A percentile compares a stretch with the other conserved stretches of the same genome.
phyloP scores from a whole-genome alignment of 768 basidiomycete species.

The Lentinula detonsa region DNA sequence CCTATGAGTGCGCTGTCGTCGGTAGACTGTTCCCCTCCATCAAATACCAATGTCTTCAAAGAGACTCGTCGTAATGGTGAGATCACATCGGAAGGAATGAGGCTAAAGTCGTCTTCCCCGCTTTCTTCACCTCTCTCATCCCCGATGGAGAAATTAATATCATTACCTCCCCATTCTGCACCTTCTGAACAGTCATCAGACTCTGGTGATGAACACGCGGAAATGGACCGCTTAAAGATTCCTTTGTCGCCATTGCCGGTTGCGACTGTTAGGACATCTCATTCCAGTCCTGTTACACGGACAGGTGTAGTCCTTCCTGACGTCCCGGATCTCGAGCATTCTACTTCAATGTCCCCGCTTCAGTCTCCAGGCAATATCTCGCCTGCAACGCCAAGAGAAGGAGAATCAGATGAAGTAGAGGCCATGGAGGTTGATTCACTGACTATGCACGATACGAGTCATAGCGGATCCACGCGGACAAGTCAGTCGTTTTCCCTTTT shows the following conservation, averaged over 20 bases:
- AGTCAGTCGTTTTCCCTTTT: not conserved
- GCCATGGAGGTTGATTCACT: not conserved
- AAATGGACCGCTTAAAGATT: not conserved
- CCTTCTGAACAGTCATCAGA: not conserved
- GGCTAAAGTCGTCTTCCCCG: not conserved
- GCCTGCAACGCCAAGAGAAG: not conserved
- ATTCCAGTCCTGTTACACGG: not conserved
- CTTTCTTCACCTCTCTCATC: conserved; percentile 1
- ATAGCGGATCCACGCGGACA: not conserved
- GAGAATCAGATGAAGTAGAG: not conserved
- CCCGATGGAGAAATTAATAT: not conserved
- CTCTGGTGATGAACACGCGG: not conserved
- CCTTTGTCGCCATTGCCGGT: not conserved
- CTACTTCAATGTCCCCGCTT: not conserved
- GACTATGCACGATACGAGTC: not conserved
- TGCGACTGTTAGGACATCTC: not conserved
- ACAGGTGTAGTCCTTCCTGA: not conserved
- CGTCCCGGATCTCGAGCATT: not conserved
- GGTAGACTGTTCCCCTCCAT: not conserved
- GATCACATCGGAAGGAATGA: not conserved
- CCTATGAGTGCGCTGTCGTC: not conserved
- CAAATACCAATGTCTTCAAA: not conserved
- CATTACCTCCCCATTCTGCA: not conserved
- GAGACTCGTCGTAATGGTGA: not conserved
- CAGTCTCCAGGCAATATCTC: not conserved